A percentile compares a stretch with the other conserved stretches of the same genome.
Evolutionary conservation across 305 asterid species (phyloP).

Genomic region (Euphrasia arctica): DNA sequence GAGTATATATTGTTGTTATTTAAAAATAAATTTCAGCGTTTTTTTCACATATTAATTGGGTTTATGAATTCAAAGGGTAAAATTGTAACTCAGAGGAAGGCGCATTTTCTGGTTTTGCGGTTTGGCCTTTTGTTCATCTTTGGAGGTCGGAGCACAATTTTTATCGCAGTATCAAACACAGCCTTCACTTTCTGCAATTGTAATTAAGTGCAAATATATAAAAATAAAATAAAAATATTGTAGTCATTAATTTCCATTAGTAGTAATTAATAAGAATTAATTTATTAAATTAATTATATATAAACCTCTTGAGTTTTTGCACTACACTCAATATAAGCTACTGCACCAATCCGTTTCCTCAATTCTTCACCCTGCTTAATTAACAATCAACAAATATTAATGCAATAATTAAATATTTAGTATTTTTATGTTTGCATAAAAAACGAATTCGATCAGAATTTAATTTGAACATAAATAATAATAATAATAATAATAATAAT

Average conservation of each 20-base stretch:
- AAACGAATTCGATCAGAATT: no score
- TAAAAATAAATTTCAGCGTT: no score
- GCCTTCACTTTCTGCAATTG: conserved; percentile 59
- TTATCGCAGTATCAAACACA: conserved; percentile 73
- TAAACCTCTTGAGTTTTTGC: conserved; percentile 76
- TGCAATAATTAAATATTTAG: no score
- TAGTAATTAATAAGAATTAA: neutral
- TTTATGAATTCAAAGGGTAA: neutral
- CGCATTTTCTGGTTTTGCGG: conserved; percentile 43
- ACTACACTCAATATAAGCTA: conserved; percentile 72
- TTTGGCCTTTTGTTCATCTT: conserved; percentile 47
- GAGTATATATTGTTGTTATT: no score
- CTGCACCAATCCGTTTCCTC: conserved; percentile 67
- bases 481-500: no score
- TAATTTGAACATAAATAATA: no score
- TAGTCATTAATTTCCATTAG: no score
- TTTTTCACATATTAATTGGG: no score
- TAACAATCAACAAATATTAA: no score
- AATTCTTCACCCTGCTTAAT: conserved; percentile 59
- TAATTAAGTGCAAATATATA: neutral
- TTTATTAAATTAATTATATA: neutral
- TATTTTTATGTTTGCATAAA: no score
- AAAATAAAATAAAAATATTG: neutral
- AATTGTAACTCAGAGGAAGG: conserved; percentile 40
- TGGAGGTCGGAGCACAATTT: conserved; percentile 61